Evolutionary conservation across 2,329 filamentous ascomycete genomes (phyloP).

Genomic region (Byssoonygena ceratinophila): DNA sequence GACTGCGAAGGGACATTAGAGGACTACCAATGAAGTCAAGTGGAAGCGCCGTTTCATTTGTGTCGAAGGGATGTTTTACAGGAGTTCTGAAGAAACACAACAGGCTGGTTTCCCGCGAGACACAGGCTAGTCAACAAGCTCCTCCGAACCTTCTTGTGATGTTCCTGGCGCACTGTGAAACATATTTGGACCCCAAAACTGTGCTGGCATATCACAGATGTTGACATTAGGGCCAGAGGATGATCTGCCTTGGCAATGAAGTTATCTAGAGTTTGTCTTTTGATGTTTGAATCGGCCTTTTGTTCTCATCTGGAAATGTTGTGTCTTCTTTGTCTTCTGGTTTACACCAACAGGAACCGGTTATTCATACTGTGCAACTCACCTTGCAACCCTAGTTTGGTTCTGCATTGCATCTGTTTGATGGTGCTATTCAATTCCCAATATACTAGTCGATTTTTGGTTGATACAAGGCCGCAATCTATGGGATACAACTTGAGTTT

Average conservation of each 20-base stretch:
- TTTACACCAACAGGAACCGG: too few relatives aligned
- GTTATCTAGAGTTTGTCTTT: background rate
- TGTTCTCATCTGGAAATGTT: background rate
- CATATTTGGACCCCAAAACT: background rate
- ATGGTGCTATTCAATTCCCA: too few relatives aligned
- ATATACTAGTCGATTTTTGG: too few relatives aligned
- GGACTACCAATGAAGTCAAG: background rate
- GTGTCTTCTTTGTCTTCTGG: background rate
- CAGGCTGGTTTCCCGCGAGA: too few relatives aligned
- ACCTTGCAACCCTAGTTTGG: too few relatives aligned
- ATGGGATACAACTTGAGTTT: too few relatives aligned
- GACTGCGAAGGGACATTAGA: background rate
- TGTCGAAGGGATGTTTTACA: constrained; percentile 1
- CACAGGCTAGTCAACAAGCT: background rate
- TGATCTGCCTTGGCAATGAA: background rate
- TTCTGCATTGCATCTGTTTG: too few relatives aligned
- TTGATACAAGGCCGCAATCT: background rate
- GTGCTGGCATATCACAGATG: background rate
- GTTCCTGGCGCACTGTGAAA: background rate
- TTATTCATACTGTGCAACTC: background rate
- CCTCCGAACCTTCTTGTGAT: background rate
- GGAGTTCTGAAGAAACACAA: background rate
- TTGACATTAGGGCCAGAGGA: background rate
- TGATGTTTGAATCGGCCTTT: background rate
- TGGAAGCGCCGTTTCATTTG: background rate